A percentile compares a stretch with the other conserved stretches of the same genome.
Conservation (phyloP, 2,329 filamentous ascomycete genomes). For the Arthroderma sp. region DNA sequence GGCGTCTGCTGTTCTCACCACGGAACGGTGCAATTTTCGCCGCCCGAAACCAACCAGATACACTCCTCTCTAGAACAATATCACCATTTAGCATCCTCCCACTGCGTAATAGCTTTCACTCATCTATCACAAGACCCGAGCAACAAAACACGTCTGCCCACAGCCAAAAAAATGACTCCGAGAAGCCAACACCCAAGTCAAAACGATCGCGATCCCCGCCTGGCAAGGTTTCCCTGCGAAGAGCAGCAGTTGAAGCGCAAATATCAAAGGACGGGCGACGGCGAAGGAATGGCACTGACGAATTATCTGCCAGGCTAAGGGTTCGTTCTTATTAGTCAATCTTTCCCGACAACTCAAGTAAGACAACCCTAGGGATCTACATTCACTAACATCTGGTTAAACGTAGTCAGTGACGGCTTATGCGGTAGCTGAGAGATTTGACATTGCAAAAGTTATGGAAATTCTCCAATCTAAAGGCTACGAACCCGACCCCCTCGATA, state of each 20-base stretch:
- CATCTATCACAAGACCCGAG: constrained; percentile 15
- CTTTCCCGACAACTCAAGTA: no score
- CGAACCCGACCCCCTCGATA: constrained; percentile 48
- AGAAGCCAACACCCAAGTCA: constrained; percentile 18
- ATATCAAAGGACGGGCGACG: constrained; percentile 39
- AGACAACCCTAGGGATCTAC: background rate
- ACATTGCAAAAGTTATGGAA: constrained; percentile 44
- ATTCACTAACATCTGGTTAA: constrained; percentile 1
- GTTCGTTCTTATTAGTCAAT: constrained; percentile 10
- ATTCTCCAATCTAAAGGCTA: constrained; percentile 47
- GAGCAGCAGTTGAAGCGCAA: constrained; percentile 79
- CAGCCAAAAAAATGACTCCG: background rate
- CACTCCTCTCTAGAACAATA: no score
- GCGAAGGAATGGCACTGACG: constrained; percentile 28
- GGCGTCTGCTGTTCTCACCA: background rate
- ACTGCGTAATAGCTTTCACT: constrained; percentile 1
- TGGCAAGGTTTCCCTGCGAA: constrained; percentile 62
- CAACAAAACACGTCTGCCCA: background rate
- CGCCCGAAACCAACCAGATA: background rate
- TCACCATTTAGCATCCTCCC: background rate
- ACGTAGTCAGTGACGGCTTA: constrained; percentile 47
- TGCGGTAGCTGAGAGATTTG: constrained; percentile 54
- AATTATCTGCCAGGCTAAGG: constrained; percentile 26
- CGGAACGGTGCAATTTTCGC: constrained; percentile 1
- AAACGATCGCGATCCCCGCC: constrained; percentile 38